Evolutionary conservation across 345 rosid species (phyloP), one percentile per base, ranked within the genome.

Genomic region (Boechera stricta): DNA sequence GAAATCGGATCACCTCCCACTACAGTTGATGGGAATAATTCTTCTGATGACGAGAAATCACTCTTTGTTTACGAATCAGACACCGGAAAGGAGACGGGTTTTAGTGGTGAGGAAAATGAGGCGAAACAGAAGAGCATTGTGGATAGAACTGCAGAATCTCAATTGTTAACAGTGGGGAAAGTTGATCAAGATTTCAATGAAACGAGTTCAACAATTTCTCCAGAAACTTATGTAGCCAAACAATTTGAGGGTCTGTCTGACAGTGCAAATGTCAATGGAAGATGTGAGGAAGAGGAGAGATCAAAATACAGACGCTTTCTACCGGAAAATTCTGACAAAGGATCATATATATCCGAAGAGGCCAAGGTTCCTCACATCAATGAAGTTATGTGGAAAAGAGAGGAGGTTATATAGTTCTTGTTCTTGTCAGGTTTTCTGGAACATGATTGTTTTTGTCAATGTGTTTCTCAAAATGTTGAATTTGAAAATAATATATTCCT

Each of bases 1-100:
- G 98, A 91, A 74, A 55, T 76, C 5, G 86, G 96, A 63, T 91
- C 98, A 32, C 97, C 97, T 42, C 85, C 89, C 29, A 49, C 80
- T 31, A 77, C 87, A 4, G 74, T 56, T 13, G 94, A 87, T 79
- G 91, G 79, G 48, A 53, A 85, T 44, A 74, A 66, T 74, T 82
- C 89, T 18, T 83, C 89, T 29, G 73, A 67, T 71, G 94, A 90
- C 10, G 87, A 74, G 13, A 87, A 81, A 64, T 82, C 87, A 63
- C 45, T 10, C 39, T 61, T 82, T 52, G 74, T 79, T 26, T 70
- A 78, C 51, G 93, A 85, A 67, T 88, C 70, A 47, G 89, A 88
- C 47, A 45, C 74, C 12, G 86, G 76, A 6, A 85, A 80, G 81
- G 88, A 85, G 15, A 42, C 58, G 6, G 64, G 57, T 44, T 83